Evolutionary conservation across 129 eudicot genomes (phyloP).

Genomic region (Smallanthus sonchifolius): DNA sequence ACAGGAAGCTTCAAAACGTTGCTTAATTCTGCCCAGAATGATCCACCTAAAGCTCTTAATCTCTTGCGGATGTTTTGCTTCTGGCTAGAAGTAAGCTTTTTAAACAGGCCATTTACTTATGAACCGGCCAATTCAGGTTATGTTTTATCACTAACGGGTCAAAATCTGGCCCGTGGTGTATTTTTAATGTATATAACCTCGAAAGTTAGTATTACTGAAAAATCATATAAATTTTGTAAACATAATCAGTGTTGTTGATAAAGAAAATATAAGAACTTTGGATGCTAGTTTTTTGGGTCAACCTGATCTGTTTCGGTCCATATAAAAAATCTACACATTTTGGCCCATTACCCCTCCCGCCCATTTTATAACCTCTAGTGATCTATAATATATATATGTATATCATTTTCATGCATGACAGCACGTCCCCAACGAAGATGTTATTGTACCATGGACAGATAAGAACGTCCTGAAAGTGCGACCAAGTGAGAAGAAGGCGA

Average conservation of each 20-base stretch:
- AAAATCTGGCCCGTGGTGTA: not conserved
- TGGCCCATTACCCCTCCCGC: not conserved
- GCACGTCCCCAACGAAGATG: constrained; percentile 19
- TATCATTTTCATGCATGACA: constrained; percentile 4
- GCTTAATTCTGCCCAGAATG: constrained; percentile 26
- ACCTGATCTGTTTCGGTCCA: not conserved
- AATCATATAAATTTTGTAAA: not conserved
- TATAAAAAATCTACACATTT: not conserved
- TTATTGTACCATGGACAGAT: constrained; percentile 29
- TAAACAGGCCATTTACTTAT: not conserved
- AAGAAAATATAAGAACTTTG: not conserved
- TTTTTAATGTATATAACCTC: not conserved
- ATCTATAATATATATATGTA: not conserved
- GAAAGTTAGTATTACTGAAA: not conserved
- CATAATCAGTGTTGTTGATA: not conserved
- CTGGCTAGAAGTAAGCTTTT: constrained; percentile 42
- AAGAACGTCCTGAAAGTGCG: constrained; percentile 4
- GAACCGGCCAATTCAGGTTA: not conserved
- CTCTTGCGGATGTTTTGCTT: constrained; percentile 45
- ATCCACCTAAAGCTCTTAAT: constrained; percentile 28
- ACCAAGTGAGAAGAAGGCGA: constrained; percentile 12
- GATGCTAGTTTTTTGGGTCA: not conserved
- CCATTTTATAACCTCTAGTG: not conserved
- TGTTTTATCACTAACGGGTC: not conserved
- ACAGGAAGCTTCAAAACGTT: constrained; percentile 36